phyloP scores from a whole-genome alignment of 2,329 filamentous ascomycete genomes.

The Beauveria medogensis region DNA sequence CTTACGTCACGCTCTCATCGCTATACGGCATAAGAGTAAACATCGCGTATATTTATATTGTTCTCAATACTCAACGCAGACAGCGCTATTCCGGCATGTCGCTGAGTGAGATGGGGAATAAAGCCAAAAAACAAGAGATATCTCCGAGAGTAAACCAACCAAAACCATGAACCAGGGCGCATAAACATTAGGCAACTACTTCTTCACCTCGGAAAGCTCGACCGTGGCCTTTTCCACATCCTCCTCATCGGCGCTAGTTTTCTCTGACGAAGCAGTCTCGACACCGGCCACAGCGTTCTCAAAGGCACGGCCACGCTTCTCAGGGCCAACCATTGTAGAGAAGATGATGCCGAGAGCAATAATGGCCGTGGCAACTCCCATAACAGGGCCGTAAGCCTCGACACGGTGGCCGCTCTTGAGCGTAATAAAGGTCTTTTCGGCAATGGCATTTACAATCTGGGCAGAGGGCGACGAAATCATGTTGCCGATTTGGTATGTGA shows the following conservation, averaged over 20 bases:
- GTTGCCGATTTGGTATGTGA: conserved; percentile 68
- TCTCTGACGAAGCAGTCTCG: conserved; percentile 18
- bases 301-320: conserved; percentile 65
- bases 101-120: not conserved
- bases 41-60: not conserved
- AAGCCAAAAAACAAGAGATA: not conserved
- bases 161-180: not conserved
- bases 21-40: too few relatives aligned
- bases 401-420: conserved; percentile 46
- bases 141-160: not conserved
- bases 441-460: conserved; percentile 69
- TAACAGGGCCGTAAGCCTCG: conserved; percentile 65
- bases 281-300: conserved; percentile 44
- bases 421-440: conserved; percentile 53
- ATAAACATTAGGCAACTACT: not conserved
- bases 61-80: not conserved
- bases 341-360: conserved; percentile 62
- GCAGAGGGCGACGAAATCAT: conserved; percentile 65
- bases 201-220: conserved; percentile 7
- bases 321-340: conserved; percentile 63
- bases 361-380: conserved; percentile 70
- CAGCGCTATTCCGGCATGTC: not conserved
- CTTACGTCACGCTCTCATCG: too few relatives aligned
- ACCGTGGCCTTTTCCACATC: conserved; percentile 24
- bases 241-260: conserved; percentile 20